Evolutionary conservation across 257 asterid species (phyloP), one percentile per base, ranked within the genome.

Genomic region (Agastache rugosa): DNA sequence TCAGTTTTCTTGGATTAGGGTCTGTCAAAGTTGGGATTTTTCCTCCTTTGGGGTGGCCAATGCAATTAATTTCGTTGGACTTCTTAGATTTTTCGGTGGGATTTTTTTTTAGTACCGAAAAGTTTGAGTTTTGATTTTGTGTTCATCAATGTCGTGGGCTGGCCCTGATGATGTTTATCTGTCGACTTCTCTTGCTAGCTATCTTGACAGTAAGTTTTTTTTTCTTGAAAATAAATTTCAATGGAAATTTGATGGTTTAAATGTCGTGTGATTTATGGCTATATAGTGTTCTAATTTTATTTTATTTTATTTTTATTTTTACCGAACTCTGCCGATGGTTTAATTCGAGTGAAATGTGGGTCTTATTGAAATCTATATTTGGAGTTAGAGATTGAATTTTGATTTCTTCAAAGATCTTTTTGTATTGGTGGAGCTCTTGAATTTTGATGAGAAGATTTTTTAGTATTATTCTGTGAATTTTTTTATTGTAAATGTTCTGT

Each of bases 101-200:
- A 75, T 85, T 84, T 25, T 81, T 82, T 60, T 63, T 67, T 23
- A 56, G 11, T 68, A 85, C 88, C 86, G 90, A 79, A 86, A 85
- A 66, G 29, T 78, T 86, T 69, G 69, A 84, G 42, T 56, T 69
- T 81, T 75, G 44, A 17, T 8, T 60, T 70, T 55, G 76, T 76
- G 72, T 63, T 78, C 79, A 74, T 53, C 87, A 76, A 95, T 95
- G 99, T 90, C 98, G 86, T 95, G 97, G 98, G 97, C 96, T 47
- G 88, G 96, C 48, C 94, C 98, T 59, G 99, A 95, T 84, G 98
- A 92, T 85, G 86, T 89, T 73, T 84, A 84, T 83, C 96, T 89
- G 48, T 95, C 99, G 12, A 95, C 99, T 67, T 92, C 99, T 81
- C 98, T 95, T 76, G 99, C 98, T 31, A 92, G 96, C 84, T 95